Base-by-base conservation (phyloP, 2,329 filamentous ascomycete genomes). In the Seiridium unicorne region DNA sequence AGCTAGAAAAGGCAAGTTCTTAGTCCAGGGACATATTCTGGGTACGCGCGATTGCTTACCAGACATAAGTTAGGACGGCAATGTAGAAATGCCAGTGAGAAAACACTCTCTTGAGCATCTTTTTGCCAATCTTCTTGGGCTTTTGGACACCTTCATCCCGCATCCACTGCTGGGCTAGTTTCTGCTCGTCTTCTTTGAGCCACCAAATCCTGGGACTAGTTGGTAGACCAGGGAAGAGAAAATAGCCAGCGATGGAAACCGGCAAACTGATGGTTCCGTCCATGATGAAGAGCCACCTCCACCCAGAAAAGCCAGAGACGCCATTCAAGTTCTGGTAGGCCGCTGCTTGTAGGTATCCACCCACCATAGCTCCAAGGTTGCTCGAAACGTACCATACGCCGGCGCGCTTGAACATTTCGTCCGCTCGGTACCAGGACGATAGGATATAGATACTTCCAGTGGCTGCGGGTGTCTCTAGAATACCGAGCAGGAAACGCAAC, bases 191-290 rank as follows among this genome's bases (percentile, higher is more conserved):
- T 8, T 70, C 68, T 0, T 63, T 71, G 6, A 77, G 51, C 57
- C 71, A 73, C 51, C 73, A 73, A 1, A 70, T 67, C 26, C 68
- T 70, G 1, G 72, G 72, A 3, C 69, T 75, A 26, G 71, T 70
- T 0, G 74, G 75, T 5, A 76, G 69, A 0, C 74, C 75, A 0
- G 75, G 75, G 55, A 64, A 66, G 1, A 82, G 75, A 6, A 82
- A 62, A 59, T 75, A 83, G 0, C 81, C 81, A 3, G 79, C 73
- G 4, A 84, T 57, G 0, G 80, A 79, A 4, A 84, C 76, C 0
- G 81, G 80, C 3, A 84, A 70, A 3, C 77, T 80, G 65, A 83
- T 83, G 26, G 80, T 72, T 2, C 80, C 81, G 51, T 83, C 81
- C 26, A 85, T 82, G 11, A 85, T 79, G 49, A 49, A 58, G 3